These are phyloP conservation scores for Takashimella koratensis DNA, from an alignment of 1,284 basidiomycete genomes.

Conservation along the genomic window DNA sequence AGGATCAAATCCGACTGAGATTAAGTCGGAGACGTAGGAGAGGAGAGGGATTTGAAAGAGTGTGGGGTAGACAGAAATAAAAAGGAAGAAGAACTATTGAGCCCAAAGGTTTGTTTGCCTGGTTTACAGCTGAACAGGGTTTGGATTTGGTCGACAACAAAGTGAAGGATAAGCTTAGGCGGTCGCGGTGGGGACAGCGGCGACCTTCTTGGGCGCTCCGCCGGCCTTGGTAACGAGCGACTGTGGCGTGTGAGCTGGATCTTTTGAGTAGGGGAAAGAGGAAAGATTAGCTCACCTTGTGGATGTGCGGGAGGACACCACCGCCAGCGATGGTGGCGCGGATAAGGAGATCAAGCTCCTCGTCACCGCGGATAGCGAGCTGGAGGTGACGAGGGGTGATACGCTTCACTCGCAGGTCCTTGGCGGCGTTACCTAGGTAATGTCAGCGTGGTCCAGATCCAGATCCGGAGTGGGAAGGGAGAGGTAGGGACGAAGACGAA, in stretches of 20 bases:
- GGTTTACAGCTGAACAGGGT: too few species aligned
- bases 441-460: slow-evolving; percentile 2
- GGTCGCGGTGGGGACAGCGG: background rate
- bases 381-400: slow-evolving; percentile 79
- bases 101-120: background rate
- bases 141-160: background rate
- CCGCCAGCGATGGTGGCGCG: slow-evolving; percentile 63
- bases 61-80: slow-evolving; percentile 2
- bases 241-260: slow-evolving; percentile 18
- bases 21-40: too few species aligned
- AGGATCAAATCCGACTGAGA: too few species aligned
- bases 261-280: background rate
- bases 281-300: slow-evolving; percentile 58
- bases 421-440: slow-evolving; percentile 81
- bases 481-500: background rate
- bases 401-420: slow-evolving; percentile 92
- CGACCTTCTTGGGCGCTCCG: slow-evolving; percentile 15
- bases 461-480: background rate
- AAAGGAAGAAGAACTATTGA: slow-evolving; percentile 1
- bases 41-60: too few species aligned
- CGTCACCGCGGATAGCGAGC: slow-evolving; percentile 84
- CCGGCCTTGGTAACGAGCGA: slow-evolving; percentile 30
- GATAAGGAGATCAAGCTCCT: slow-evolving; percentile 57
- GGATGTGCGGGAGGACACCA: slow-evolving; percentile 94
- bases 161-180: slow-evolving; percentile 6